Conservation (phyloP, 2,329 filamentous ascomycete genomes). For the Clarireedia paspali region DNA sequence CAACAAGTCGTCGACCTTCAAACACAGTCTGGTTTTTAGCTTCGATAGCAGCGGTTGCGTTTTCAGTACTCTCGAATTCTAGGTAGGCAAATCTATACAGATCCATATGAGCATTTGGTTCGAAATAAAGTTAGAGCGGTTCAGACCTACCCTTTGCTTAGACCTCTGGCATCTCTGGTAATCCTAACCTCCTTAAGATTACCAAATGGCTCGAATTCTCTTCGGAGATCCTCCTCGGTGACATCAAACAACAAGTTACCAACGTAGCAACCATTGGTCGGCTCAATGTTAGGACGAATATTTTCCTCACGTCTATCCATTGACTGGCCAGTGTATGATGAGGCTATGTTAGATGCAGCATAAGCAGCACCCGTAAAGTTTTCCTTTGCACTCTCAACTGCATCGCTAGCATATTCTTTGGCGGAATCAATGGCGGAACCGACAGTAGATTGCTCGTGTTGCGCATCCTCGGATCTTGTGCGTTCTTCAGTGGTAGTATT, state of each 20-base stretch:
- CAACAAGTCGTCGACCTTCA: conserved; percentile 55
- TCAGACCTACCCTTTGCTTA: conserved; percentile 58
- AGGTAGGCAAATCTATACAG: conserved; percentile 56
- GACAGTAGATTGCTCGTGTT: conserved; percentile 19
- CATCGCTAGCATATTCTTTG: conserved; percentile 8
- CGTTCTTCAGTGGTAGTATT: conserved; percentile 22
- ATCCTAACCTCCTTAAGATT: conserved; percentile 44
- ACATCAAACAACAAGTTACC: conserved; percentile 67
- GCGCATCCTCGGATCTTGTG: neutral
- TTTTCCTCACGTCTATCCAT: neutral
- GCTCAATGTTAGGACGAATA: neutral
- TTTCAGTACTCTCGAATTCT: conserved; percentile 45
- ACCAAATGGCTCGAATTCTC: conserved; percentile 51
- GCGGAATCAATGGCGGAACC: conserved; percentile 20
- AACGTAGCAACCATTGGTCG: conserved; percentile 43
- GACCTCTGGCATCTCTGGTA: conserved; percentile 51
- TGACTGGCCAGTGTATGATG: neutral
- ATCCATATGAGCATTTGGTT: neutral
- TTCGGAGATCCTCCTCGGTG: conserved; percentile 49
- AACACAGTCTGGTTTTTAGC: conserved; percentile 51
- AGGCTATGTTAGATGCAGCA: conserved; percentile 10
- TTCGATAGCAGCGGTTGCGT: conserved; percentile 48
- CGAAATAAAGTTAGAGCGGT: neutral
- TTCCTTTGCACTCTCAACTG: conserved; percentile 10
- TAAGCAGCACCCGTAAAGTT: conserved; percentile 8